Conservation (phyloP, 768 basidiomycete species). For the Phaffia tasmanica region DNA sequence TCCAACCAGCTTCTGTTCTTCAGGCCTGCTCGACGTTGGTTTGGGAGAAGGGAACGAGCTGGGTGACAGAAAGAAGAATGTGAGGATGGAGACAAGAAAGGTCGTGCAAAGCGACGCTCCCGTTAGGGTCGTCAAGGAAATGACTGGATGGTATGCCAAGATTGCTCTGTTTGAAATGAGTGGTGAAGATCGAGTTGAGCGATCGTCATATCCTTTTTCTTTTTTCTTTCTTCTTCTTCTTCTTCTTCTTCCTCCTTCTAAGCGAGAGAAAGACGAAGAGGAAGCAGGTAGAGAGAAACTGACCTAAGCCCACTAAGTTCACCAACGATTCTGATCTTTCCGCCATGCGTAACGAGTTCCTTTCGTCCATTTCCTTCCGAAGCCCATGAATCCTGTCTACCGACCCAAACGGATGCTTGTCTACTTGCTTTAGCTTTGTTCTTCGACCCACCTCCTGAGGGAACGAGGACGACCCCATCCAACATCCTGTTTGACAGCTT, state of each 20-base stretch:
- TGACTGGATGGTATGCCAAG: conserved; percentile 3
- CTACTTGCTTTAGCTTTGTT: neutral
- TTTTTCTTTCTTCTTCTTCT: too few species aligned
- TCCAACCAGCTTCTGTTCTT: neutral
- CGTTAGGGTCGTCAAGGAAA: conserved; percentile 10
- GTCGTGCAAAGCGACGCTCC: conserved; percentile 12
- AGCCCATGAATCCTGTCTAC: conserved; percentile 13
- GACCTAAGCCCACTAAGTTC: conserved; percentile 15
- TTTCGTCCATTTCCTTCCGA: neutral
- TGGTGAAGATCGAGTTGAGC: neutral
- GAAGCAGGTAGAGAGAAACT: neutral
- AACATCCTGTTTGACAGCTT: conserved; percentile 14
- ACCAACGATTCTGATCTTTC: conserved; percentile 13
- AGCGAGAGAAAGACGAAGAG: neutral
- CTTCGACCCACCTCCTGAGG: neutral
- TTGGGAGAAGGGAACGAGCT: neutral
- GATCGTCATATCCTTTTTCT: neutral
- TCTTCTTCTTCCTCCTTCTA: too few species aligned
- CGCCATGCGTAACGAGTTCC: conserved; percentile 13
- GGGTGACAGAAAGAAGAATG: conserved; percentile 13
- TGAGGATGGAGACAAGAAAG: conserved; percentile 4
- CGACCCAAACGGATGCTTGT: conserved; percentile 8
- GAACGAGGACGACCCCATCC: conserved; percentile 7
- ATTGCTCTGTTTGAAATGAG: neutral
- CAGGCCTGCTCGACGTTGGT: neutral